phyloP scores from a whole-genome alignment of 305 asterid species.

The Fraxinus greggii region DNA sequence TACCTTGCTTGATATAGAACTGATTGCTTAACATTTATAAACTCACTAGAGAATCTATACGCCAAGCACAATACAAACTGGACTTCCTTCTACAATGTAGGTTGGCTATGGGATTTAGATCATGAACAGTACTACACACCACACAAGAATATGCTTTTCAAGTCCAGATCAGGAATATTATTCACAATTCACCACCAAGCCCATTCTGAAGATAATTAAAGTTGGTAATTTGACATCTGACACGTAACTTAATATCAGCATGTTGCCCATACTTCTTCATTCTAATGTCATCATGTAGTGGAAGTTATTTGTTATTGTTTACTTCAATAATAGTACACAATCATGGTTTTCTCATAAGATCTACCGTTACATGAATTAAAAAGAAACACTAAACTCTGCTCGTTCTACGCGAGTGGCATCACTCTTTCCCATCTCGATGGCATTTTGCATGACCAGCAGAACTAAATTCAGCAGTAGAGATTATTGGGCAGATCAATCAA shows the following conservation, averaged over 20 bases:
- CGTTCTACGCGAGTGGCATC: neutral
- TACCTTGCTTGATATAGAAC: neutral
- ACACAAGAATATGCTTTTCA: neutral
- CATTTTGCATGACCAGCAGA: neutral
- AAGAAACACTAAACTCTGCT: neutral
- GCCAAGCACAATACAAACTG: neutral
- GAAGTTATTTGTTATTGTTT: neutral
- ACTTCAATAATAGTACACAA: neutral
- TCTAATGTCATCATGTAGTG: neutral
- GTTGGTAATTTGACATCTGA: constrained; percentile 9
- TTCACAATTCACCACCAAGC: neutral
- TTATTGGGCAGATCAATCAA: constrained; percentile 11
- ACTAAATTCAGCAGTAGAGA: constrained; percentile 8
- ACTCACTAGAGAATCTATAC: constrained; percentile 1
- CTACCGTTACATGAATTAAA: neutral
- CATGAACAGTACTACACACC: constrained; percentile 11
- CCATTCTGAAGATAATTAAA: constrained; percentile 1
- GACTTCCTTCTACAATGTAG: neutral
- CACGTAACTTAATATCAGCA: constrained; percentile 1
- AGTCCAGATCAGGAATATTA: constrained; percentile 4
- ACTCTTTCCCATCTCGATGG: constrained; percentile 9
- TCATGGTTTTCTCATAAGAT: neutral
- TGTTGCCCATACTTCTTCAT: constrained; percentile 4
- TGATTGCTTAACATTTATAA: neutral
- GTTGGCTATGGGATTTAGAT: neutral